phyloP scores from a whole-genome alignment of 768 basidiomycete genomes.

The Lactifluus pinguis region DNA sequence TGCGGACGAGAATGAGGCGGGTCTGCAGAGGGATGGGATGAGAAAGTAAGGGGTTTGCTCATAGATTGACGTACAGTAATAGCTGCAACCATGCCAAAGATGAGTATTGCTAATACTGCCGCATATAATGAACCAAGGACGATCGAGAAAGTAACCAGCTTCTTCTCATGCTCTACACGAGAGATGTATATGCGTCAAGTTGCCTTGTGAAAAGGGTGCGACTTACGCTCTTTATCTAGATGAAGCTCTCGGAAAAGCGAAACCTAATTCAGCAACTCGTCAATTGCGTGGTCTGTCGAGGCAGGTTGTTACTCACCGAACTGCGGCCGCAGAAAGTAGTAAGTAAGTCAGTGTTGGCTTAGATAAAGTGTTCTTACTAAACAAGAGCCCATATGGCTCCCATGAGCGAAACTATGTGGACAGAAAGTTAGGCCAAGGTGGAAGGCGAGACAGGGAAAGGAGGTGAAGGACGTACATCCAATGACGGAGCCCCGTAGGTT shows the following conservation, averaged over 20 bases:
- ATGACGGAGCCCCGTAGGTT: constrained; percentile 57
- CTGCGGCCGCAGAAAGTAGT: constrained; percentile 26
- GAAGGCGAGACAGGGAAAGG: neutral
- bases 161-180: constrained; percentile 34
- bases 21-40: constrained; percentile 29
- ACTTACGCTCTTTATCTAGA: constrained; percentile 42
- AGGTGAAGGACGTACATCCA: constrained; percentile 23
- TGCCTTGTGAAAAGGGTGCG: neutral
- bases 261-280: constrained; percentile 33
- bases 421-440: neutral
- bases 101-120: constrained; percentile 41
- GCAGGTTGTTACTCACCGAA: constrained; percentile 1
- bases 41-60: neutral
- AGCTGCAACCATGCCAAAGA: constrained; percentile 46
- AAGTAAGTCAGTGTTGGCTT: constrained; percentile 3
- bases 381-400: constrained; percentile 52
- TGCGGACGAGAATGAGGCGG: constrained; percentile 42
- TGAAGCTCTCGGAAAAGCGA: constrained; percentile 49
- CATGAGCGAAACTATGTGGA: constrained; percentile 32
- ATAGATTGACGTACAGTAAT: constrained; percentile 34
- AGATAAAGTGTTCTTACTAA: constrained; percentile 38
- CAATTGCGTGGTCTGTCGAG: neutral
- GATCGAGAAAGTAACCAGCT: constrained; percentile 45
- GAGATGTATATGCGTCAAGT: neutral
- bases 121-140: constrained; percentile 53